Conservation (phyloP, 768 basidiomycete genomes). For the Saitozyma sp. region DNA sequence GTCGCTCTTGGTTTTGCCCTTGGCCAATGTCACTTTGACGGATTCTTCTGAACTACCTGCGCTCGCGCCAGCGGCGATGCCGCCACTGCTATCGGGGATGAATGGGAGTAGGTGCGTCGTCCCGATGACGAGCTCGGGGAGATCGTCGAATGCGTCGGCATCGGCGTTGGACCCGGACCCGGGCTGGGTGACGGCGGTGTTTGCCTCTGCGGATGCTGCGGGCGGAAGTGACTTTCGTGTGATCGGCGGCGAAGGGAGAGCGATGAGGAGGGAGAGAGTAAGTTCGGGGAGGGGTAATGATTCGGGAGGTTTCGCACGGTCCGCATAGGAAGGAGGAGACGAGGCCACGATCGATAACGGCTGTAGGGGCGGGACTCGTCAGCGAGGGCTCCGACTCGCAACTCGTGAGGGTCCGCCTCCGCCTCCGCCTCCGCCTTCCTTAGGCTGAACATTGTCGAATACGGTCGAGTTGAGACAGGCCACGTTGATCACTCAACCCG, state of each 20-base stretch:
- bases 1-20: too few relatives aligned
- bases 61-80: too few relatives aligned
- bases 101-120: neutral
- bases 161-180: too few relatives aligned
- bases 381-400: neutral
- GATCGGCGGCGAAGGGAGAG: neutral
- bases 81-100: too few relatives aligned
- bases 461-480: too few relatives aligned
- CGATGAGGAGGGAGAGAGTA: neutral
- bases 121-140: constrained; percentile 17
- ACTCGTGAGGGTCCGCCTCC: neutral
- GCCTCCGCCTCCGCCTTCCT: too few relatives aligned
- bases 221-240: neutral
- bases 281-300: neutral
- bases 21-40: too few relatives aligned
- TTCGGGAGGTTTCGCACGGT: neutral
- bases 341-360: constrained; percentile 7
- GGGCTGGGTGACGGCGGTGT: too few relatives aligned
- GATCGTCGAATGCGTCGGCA: neutral
- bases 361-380: neutral
- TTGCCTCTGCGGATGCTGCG: too few relatives aligned
- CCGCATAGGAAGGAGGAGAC: constrained; percentile 1
- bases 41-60: too few relatives aligned
- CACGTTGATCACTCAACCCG: neutral
- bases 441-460: too few relatives aligned